Evolutionary conservation across 1,284 basidiomycete genomes (phyloP).

Genomic region (Xerocomus nothofagi): DNA sequence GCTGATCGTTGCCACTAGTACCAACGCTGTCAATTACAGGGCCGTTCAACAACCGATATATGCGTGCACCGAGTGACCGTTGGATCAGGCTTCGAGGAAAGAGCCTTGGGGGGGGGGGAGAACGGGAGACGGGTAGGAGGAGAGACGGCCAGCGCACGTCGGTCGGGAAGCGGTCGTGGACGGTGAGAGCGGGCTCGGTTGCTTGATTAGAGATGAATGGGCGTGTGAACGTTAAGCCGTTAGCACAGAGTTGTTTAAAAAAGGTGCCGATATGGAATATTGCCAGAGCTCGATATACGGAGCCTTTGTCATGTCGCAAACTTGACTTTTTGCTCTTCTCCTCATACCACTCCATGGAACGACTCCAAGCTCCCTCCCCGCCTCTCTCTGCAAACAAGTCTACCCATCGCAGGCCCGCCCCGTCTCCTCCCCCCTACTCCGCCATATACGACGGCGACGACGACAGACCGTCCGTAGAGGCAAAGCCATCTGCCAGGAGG

Average conservation of each 20-base stretch:
- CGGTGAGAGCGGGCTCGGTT: conserved; percentile 9
- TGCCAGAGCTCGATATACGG: conserved; percentile 41
- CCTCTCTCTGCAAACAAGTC: conserved; percentile 32
- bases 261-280: conserved; percentile 42
- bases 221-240: conserved; percentile 32
- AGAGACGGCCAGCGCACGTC: too few relatives aligned
- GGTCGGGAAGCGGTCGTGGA: not conserved
- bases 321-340: conserved; percentile 36
- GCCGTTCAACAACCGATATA: conserved; percentile 23
- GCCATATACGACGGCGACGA: conserved; percentile 24
- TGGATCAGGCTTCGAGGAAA: conserved; percentile 4
- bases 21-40: conserved; percentile 8
- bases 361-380: conserved; percentile 22
- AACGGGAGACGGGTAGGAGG: conserved; percentile 22
- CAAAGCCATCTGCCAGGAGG: conserved; percentile 38
- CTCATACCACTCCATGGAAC: conserved; percentile 36
- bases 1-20: not conserved
- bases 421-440: conserved; percentile 13
- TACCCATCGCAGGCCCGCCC: conserved; percentile 9
- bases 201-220: conserved; percentile 8
- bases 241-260: conserved; percentile 36
- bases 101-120: not conserved
- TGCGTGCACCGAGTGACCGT: not conserved
- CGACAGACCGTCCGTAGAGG: conserved; percentile 32
- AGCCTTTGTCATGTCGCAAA: conserved; percentile 39